phyloP scores from a whole-genome alignment of 345 rosid genomes.

The Brassica cretica region DNA sequence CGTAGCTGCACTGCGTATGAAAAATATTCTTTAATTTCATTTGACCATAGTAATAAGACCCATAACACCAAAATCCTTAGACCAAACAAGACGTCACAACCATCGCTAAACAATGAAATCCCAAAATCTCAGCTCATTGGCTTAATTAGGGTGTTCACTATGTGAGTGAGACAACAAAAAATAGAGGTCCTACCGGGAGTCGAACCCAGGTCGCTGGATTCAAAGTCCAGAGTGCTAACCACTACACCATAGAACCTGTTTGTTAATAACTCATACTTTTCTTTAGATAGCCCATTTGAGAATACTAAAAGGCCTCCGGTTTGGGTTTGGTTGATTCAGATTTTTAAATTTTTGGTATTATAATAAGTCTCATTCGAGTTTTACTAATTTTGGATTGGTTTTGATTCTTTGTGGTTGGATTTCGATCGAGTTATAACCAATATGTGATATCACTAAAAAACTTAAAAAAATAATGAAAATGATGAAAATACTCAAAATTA shows the following conservation, averaged over 20 bases:
- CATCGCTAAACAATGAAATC: background rate
- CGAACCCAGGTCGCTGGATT: slow-evolving; percentile 77
- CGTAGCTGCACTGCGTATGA: background rate
- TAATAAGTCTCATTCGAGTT: too few relatives aligned
- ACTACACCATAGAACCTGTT: slow-evolving; percentile 81
- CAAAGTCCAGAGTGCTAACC: slow-evolving; percentile 97
- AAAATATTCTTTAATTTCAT: background rate
- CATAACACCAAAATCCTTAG: background rate
- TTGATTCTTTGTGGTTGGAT: too few relatives aligned
- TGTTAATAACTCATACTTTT: background rate
- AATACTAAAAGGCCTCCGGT: too few relatives aligned
- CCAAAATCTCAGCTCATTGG: background rate
- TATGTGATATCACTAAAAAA: too few relatives aligned
- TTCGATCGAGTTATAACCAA: too few relatives aligned
- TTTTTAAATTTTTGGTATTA: too few relatives aligned
- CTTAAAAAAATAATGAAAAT: too few relatives aligned
- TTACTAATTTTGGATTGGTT: too few relatives aligned
- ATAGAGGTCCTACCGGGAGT: slow-evolving; percentile 10
- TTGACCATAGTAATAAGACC: background rate
- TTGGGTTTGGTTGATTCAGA: too few relatives aligned
- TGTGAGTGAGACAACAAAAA: background rate
- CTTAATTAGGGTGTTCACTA: background rate
- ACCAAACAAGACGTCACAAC: background rate
- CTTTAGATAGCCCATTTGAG: too few relatives aligned
- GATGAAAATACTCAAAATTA: too few relatives aligned